Conservation (phyloP, 257 asterid species). For the Rehmannia glutinosa region DNA sequence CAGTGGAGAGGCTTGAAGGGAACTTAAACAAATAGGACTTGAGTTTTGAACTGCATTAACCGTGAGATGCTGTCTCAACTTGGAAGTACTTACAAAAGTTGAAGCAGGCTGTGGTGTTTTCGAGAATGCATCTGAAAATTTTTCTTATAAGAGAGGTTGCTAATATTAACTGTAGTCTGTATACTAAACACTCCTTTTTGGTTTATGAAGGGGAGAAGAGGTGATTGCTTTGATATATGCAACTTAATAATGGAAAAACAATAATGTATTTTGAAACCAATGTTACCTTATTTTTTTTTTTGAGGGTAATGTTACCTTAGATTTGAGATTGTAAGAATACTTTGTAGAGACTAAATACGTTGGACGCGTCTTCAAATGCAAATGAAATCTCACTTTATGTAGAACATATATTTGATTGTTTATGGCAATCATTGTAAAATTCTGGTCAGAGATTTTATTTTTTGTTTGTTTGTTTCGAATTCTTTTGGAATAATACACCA, state of each 20-base stretch:
- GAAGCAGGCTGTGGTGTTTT: neutral
- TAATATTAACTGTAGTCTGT: neutral
- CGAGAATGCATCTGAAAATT: neutral
- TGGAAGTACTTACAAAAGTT: neutral
- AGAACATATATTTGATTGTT: too few species aligned
- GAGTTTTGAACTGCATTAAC: slow-evolving; percentile 6
- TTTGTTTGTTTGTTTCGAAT: too few species aligned
- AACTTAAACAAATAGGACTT: slow-evolving; percentile 43
- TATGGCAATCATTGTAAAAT: too few species aligned
- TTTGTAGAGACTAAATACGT: neutral
- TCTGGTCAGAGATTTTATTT: too few species aligned
- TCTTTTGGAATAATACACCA: too few species aligned
- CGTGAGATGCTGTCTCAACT: slow-evolving; percentile 5
- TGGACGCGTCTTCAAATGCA: too few species aligned
- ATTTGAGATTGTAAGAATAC: slow-evolving; percentile 10
- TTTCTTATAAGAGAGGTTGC: neutral
- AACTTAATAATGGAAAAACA: slow-evolving; percentile 8
- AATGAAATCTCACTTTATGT: too few species aligned
- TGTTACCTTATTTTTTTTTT: slow-evolving; percentile 11
- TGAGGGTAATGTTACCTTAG: slow-evolving; percentile 10
- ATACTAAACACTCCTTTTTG: neutral
- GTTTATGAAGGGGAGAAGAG: slow-evolving; percentile 17
- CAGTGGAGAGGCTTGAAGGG: slow-evolving; percentile 67
- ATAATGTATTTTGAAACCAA: neutral
- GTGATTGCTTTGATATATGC: neutral